A percentile compares a stretch with the other conserved stretches of the same genome.
Evolutionary conservation across 768 basidiomycete species (phyloP).

Genomic region (Leccinellum rugosiceps): DNA sequence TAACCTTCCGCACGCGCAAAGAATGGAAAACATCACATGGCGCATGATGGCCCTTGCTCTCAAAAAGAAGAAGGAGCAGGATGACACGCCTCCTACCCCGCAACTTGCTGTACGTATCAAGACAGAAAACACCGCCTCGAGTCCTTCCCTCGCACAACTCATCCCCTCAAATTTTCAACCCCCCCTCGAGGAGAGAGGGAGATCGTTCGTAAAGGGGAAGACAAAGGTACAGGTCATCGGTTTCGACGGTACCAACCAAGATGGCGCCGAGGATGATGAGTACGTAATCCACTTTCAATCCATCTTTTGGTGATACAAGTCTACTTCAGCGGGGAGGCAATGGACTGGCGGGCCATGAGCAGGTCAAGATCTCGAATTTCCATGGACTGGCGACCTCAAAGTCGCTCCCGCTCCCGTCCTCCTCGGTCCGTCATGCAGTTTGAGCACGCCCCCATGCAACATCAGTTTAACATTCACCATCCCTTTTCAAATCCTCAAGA

Average conservation of each 20-base stretch:
- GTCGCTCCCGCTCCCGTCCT: conserved; percentile 75
- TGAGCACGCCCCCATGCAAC: conserved; percentile 40
- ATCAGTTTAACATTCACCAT: conserved; percentile 41
- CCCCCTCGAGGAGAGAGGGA: conserved; percentile 55
- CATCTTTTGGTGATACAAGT: conserved; percentile 25
- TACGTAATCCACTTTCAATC: conserved; percentile 40
- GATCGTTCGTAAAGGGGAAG: conserved; percentile 79
- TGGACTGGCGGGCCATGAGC: conserved; percentile 95
- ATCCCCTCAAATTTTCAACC: conserved; percentile 1
- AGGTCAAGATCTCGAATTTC: conserved; percentile 86
- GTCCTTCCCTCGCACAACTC: neutral
- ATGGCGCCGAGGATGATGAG: conserved; percentile 71
- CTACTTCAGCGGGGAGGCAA: conserved; percentile 48
- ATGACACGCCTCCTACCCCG: conserved; percentile 29
- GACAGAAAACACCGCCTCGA: conserved; percentile 13
- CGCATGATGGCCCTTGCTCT: conserved; percentile 96
- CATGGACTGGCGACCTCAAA: conserved; percentile 87
- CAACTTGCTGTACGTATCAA: conserved; percentile 19
- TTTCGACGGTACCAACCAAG: conserved; percentile 75
- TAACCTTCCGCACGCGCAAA: conserved; percentile 83
- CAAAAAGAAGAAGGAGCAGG: conserved; percentile 82
- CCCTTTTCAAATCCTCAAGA: conserved; percentile 39
- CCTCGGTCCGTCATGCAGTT: conserved; percentile 51
- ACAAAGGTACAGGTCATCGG: conserved; percentile 74
- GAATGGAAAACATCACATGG: conserved; percentile 99